Base-by-base conservation (phyloP, 306 rosid genomes). In the Acacia confusa region DNA sequence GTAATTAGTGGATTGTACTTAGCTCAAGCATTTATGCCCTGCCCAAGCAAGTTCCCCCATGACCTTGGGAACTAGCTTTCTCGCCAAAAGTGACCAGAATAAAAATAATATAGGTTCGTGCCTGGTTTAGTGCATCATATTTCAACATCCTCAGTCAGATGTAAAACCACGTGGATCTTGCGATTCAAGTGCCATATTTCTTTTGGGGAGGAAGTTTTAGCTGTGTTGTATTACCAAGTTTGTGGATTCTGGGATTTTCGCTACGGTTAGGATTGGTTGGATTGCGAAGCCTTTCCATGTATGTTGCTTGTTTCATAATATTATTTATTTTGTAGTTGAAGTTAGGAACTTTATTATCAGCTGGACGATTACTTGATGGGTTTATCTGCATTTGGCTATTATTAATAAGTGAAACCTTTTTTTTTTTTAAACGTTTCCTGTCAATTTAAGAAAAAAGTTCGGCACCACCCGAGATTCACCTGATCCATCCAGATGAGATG, bases 61-160 rank as follows among this genome's bases (percentile, higher is more conserved):
- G 88, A 82, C 84, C 77, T 50, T 79, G 77, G 85, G 70, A 65
- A 87, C 82, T 90, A 67, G 79, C 76, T 79, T 72, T 79, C 79
- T 82, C 78, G n/a, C 64, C 41, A 68, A 65, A 84, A 81, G 50
- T 69, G 34, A 69, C 82, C 82, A 73, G 85, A 87, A 84, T 64
- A 80, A 80, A 80, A 81, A 76, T 44, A 91, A 94, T 86, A 89
- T 89, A 85, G 83, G 87, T 81, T 69, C 58, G 60, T 36, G 70
- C 72, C 85, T 75, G 44, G 78, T 75, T 43, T 83, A 83, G 88
- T 79, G 86, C 83, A 80, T 50, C 82, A 20, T 79, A 52, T 83
- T 82, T 52, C 58, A 63, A 78, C 76, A 70, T 84, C 71, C 34
- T 77, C 38, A 72, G 86, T 82, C 87, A 61, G 82, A 77, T 47